Conservation (phyloP, 345 rosid genomes). For the Clausena lansium region DNA sequence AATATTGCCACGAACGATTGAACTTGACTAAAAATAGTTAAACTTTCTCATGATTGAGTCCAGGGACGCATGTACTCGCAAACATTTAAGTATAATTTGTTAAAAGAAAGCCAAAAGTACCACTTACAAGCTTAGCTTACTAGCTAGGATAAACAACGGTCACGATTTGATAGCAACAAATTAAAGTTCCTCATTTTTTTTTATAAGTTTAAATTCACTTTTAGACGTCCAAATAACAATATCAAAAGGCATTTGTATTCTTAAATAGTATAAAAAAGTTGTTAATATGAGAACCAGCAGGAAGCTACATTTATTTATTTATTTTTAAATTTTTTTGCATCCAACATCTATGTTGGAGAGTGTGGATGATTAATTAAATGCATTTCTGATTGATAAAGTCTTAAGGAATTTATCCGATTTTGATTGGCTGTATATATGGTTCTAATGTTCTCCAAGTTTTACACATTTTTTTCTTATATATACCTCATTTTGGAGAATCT, state of each 20-base stretch:
- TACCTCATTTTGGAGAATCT: constrained; percentile 1
- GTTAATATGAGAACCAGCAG: too few relatives aligned
- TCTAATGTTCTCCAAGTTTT: not conserved
- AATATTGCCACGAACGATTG: too few relatives aligned
- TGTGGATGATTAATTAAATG: not conserved
- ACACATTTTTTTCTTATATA: not conserved
- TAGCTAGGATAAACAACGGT: too few relatives aligned
- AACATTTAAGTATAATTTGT: not conserved
- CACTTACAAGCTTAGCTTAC: too few relatives aligned
- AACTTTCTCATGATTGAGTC: not conserved
- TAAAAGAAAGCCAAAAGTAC: not conserved
- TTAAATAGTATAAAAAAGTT: not conserved
- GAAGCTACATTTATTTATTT: too few relatives aligned
- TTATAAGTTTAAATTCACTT: not conserved
- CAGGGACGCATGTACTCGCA: not conserved
- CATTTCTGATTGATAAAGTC: not conserved
- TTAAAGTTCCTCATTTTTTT: not conserved
- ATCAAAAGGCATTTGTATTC: not conserved
- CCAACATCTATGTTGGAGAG: not conserved
- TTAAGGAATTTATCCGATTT: constrained; percentile 9
- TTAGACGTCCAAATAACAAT: not conserved
- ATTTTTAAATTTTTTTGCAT: not conserved
- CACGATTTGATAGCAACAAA: too few relatives aligned
- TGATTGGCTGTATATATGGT: constrained; percentile 3
- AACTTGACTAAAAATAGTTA: too few relatives aligned